Percentiles rank a stretch among this genome's conserved stretches.
phyloP scores from a whole-genome alignment of 371 early-diverging fungal genomes.

The Saksenaea oblongispora region DNA sequence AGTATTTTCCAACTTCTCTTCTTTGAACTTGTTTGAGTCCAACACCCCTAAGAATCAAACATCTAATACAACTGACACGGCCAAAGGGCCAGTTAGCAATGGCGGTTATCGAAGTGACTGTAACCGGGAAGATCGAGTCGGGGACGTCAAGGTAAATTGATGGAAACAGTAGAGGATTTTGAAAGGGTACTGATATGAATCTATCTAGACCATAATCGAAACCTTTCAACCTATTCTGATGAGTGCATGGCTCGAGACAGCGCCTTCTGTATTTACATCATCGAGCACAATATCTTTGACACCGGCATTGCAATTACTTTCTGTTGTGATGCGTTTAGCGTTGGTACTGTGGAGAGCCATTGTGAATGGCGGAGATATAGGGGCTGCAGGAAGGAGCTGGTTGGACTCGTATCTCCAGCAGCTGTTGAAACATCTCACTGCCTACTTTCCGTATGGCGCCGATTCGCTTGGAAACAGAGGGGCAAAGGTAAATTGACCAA shows the following conservation, averaged over 20 bases:
- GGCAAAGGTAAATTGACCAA: constrained; percentile 37
- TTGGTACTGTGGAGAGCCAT: constrained; percentile 69
- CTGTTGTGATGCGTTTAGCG: constrained; percentile 57
- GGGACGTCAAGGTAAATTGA: constrained; percentile 20
- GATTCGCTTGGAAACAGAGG: constrained; percentile 50
- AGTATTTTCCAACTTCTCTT: constrained; percentile 24
- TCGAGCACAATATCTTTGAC: constrained; percentile 34
- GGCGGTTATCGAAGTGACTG: constrained; percentile 18
- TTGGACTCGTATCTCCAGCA: constrained; percentile 50
- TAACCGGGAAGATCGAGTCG: constrained; percentile 24
- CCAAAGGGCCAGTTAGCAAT: constrained; percentile 6
- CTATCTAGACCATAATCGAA: constrained; percentile 39
- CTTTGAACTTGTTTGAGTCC: constrained; percentile 42
- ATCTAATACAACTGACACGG: background rate
- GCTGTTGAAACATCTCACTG: constrained; percentile 63
- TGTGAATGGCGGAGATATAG: constrained; percentile 31
- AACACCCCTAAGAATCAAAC: constrained; percentile 9
- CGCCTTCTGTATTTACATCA: constrained; percentile 63
- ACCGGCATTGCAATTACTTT: constrained; percentile 50
- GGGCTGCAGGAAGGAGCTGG: constrained; percentile 30
- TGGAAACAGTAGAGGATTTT: too few relatives aligned
- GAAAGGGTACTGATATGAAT: background rate
- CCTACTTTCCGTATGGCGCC: constrained; percentile 76
- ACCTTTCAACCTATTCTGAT: constrained; percentile 67
- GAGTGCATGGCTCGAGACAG: constrained; percentile 75